Conservation (phyloP, 768 basidiomycete genomes). For the Mycena filopes region DNA sequence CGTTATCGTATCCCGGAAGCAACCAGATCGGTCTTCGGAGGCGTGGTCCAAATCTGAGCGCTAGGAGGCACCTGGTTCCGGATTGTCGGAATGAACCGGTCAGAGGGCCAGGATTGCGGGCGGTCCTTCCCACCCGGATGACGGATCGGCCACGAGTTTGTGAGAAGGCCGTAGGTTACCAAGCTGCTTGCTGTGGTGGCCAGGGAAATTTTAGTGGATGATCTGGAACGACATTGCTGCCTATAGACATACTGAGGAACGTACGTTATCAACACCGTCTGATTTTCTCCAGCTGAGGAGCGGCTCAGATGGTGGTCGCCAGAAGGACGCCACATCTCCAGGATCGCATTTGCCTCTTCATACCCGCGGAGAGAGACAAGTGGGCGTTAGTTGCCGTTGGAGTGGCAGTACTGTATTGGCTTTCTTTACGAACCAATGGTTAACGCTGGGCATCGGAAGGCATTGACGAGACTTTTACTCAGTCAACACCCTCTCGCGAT, state of each 20-base stretch:
- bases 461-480: too few species aligned
- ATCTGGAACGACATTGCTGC: conserved; percentile 22
- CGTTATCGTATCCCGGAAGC: conserved; percentile 31
- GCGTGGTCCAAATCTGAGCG: conserved; percentile 20
- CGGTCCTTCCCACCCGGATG: conserved; percentile 9
- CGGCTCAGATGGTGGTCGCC: conserved; percentile 18
- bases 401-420: conserved; percentile 18
- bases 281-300: conserved; percentile 31
- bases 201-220: not conserved
- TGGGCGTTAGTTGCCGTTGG: conserved; percentile 5
- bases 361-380: conserved; percentile 19
- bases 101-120: conserved; percentile 12
- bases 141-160: conserved; percentile 31
- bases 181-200: not conserved
- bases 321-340: conserved; percentile 35
- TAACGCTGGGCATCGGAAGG: too few species aligned
- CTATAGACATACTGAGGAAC: conserved; percentile 16
- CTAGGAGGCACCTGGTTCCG: conserved; percentile 28
- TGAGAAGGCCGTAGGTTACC: conserved; percentile 8
- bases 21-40: conserved; percentile 23
- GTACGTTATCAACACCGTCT: conserved; percentile 26
- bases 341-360: conserved; percentile 11
- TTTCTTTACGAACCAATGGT: conserved; percentile 5
- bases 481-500: too few species aligned
- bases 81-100: conserved; percentile 20